Conservation (phyloP, 1,284 basidiomycete genomes). For the Cutaneotrichosporon dermatis region DNA sequence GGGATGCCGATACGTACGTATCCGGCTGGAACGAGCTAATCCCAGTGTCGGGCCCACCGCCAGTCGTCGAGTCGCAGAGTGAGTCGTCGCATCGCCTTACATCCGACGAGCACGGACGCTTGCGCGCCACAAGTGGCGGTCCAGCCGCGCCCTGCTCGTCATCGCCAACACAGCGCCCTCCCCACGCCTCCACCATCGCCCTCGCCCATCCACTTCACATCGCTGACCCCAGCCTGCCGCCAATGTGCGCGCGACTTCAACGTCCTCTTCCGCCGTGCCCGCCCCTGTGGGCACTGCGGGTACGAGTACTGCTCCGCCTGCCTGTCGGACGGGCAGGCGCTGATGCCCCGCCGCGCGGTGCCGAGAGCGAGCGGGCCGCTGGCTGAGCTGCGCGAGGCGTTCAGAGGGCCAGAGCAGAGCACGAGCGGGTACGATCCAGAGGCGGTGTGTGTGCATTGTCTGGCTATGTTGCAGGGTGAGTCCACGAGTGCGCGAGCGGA, state of each 20-base stretch:
- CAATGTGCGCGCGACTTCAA: constrained; percentile 46
- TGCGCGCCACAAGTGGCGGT: too few relatives aligned
- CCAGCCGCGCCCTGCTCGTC: too few relatives aligned
- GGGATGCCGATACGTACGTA: constrained; percentile 42
- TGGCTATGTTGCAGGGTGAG: constrained; percentile 46
- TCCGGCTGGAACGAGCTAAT: not conserved
- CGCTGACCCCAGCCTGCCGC: constrained; percentile 33
- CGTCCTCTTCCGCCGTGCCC: constrained; percentile 39
- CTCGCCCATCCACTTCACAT: too few relatives aligned
- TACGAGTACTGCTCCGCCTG: constrained; percentile 46
- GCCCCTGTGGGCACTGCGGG: constrained; percentile 46
- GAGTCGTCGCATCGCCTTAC: constrained; percentile 10
- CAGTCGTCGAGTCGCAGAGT: constrained; percentile 41
- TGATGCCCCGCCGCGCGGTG: constrained; percentile 41
- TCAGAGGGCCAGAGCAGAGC: constrained; percentile 7
- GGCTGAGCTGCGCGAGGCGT: constrained; percentile 26
- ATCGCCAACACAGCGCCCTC: too few relatives aligned
- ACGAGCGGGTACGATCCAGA: constrained; percentile 43
- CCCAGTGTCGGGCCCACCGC: constrained; percentile 48
- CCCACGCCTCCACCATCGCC: too few relatives aligned
- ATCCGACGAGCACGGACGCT: too few relatives aligned
- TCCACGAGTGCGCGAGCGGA: not conserved
- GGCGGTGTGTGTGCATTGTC: constrained; percentile 43
- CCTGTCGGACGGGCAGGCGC: constrained; percentile 42
- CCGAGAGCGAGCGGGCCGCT: constrained; percentile 12